Evolutionary conservation across 2,329 filamentous ascomycete genomes (phyloP).

Genomic region (Colletotrichum trifolii): DNA sequence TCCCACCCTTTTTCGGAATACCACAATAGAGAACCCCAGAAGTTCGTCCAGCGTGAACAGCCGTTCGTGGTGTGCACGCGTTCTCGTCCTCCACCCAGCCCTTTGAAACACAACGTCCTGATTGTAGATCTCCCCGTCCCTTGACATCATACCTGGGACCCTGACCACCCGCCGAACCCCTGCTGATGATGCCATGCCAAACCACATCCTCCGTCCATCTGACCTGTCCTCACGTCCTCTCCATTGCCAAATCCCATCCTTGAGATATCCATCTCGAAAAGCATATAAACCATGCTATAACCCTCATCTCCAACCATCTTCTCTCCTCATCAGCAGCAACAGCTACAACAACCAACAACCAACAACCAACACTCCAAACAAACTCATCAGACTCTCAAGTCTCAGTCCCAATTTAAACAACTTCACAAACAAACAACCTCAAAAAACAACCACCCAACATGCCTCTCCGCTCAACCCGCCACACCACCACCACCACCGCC

Average conservation of each 20-base stretch:
- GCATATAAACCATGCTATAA: slow-evolving; percentile 31
- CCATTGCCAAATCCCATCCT: neutral
- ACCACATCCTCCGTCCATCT: slow-evolving; percentile 1
- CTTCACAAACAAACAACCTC: neutral
- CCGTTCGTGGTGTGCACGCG: neutral
- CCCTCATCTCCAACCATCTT: slow-evolving; percentile 1
- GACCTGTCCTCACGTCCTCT: neutral
- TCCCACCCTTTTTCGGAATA: neutral
- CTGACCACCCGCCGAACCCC: slow-evolving; percentile 2
- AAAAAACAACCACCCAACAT: slow-evolving; percentile 41
- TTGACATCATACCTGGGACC: slow-evolving; percentile 34
- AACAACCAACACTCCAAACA: slow-evolving; percentile 17
- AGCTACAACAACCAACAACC: slow-evolving; percentile 6
- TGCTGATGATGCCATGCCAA: slow-evolving; percentile 32
- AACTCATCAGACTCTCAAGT: slow-evolving; percentile 20
- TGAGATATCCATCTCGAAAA: slow-evolving; percentile 7
- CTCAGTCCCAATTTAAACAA: neutral
- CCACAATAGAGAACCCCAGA: neutral
- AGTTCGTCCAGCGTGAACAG: neutral
- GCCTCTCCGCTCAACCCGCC: slow-evolving; percentile 43
- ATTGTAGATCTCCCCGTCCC: slow-evolving; percentile 21
- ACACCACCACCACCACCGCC: slow-evolving; percentile 37
- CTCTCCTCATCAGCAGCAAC: slow-evolving; percentile 21
- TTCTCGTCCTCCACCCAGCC: neutral
- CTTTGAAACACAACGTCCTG: slow-evolving; percentile 4